Conservation (phyloP, 352 stramenopile genomes). For the Phytophthora kernoviae region DNA sequence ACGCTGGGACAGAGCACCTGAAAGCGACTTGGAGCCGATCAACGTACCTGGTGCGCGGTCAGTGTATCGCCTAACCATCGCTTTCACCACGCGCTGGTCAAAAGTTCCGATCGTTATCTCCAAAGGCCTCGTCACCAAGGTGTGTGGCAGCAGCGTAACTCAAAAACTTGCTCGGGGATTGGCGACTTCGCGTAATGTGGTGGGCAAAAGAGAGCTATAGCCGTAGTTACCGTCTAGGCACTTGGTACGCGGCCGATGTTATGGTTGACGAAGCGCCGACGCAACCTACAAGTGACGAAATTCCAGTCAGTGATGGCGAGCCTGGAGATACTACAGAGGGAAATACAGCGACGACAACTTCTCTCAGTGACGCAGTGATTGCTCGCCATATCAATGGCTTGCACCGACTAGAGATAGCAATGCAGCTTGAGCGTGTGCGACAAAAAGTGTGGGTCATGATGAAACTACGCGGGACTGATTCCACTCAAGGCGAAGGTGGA, state of each 20-base stretch:
- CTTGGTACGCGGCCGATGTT: conserved; percentile 75
- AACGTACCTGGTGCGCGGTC: conserved; percentile 52
- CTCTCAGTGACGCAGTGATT: conserved; percentile 20
- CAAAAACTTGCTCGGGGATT: conserved; percentile 59
- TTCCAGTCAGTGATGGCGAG: not conserved
- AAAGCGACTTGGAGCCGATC: conserved; percentile 31
- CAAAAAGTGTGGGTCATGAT: conserved; percentile 62
- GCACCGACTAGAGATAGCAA: conserved; percentile 51
- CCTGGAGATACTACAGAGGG: conserved; percentile 5
- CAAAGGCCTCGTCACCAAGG: conserved; percentile 75
- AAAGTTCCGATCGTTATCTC: conserved; percentile 61
- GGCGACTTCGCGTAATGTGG: conserved; percentile 61
- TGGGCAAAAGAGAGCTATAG: conserved; percentile 85
- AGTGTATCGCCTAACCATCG: conserved; percentile 66
- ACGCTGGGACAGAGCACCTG: conserved; percentile 52
- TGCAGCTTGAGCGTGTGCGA: conserved; percentile 65
- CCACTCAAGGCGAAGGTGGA: conserved; percentile 1
- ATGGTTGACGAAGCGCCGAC: conserved; percentile 10
- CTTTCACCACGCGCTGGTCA: conserved; percentile 55
- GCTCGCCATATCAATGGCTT: conserved; percentile 44
- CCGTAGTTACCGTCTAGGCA: conserved; percentile 70
- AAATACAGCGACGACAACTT: conserved; percentile 2
- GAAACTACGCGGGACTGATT: conserved; percentile 28
- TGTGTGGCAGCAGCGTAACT: conserved; percentile 43
- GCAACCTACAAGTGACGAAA: not conserved